Base-by-base conservation (phyloP, 2,329 filamentous ascomycete species). In the Colletotrichum aenigma region DNA sequence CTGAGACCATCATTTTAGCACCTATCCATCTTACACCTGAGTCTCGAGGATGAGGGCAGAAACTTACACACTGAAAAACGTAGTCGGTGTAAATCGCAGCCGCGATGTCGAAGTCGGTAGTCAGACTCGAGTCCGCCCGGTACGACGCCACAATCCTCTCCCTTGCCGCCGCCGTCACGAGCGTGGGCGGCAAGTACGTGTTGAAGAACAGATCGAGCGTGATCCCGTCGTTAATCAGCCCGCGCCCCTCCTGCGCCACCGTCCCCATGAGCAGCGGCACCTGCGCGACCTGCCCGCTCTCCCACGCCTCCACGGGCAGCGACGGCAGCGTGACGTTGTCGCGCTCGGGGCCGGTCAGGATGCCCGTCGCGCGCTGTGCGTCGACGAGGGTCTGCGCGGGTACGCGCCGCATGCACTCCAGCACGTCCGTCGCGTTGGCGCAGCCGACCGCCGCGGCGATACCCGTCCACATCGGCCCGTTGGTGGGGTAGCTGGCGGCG, bases 241-340 rank as follows among this genome's bases (percentile, higher is more conserved):
- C 66, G 5, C 81, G 69, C 0, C 79, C 80, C 34, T 83, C 81
- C 16, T 83, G 66, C 0, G 78, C 78, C 16, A 80, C 77, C 3
- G 78, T 82, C 6, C 79, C 78, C 70, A 72, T 79, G n/a, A 83
- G 55, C 3, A 83, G 9, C 2, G 81, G 80, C 7, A 83, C 78
- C 38, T 70, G 66, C 2, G 70, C 75, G 7, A 79, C 73, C 7
- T 77, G 34, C 0, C 79, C 80, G 43, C 67, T 13, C 2, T 76
- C 64, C 81, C 80, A 82, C n/a, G 43, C 43, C 43, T 52, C 43
- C 43, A 52, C 43, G n/a, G 43, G 43, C 43, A 52, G 43, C 43
- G 43, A 52, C 43, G 43, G 43, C 43, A 52, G 43, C 10, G 43
- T 52, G 1, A 74, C 28, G 26, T 80, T 78, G 60, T 82, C 43